Percentiles rank a stretch among this genome's conserved stretches.
phyloP scores from a whole-genome alignment of 305 asterid species.

The Fraxinus angustifolia region DNA sequence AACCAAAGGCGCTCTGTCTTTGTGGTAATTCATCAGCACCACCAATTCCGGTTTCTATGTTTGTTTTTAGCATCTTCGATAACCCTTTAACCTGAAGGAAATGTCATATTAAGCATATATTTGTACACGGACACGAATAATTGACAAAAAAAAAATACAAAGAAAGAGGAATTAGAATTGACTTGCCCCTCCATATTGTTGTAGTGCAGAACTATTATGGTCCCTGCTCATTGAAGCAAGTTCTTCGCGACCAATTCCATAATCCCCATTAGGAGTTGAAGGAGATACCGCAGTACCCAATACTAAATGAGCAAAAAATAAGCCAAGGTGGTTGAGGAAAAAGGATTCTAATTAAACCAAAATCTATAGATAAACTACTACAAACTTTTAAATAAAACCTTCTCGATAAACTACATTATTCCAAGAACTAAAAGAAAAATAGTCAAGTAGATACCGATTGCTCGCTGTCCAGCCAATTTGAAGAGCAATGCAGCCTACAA shows the following conservation, averaged over 20 bases:
- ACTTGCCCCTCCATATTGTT: constrained; percentile 85
- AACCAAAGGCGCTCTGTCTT: constrained; percentile 64
- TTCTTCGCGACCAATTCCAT: constrained; percentile 65
- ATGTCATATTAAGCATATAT: constrained; percentile 10
- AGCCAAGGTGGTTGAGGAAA: constrained; percentile 15
- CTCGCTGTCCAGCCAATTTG: constrained; percentile 88
- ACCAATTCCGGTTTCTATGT: constrained; percentile 42
- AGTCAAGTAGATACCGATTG: constrained; percentile 53
- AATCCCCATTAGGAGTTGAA: constrained; percentile 60
- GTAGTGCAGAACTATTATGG: constrained; percentile 57
- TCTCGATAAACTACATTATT: not conserved
- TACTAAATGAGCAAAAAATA: constrained; percentile 41
- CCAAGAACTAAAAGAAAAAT: constrained; percentile 12
- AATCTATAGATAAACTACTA: not conserved
- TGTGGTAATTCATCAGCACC: constrained; percentile 56
- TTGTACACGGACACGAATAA: not conserved
- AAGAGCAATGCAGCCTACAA: constrained; percentile 90
- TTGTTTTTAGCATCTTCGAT: constrained; percentile 51
- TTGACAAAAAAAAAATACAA: constrained; percentile 4
- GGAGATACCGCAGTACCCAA: constrained; percentile 63
- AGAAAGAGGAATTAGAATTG: constrained; percentile 12
- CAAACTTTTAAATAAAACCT: not conserved
- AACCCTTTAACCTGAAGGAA: constrained; percentile 63
- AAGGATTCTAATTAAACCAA: not conserved
- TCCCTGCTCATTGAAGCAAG: constrained; percentile 76